Conservation (phyloP, 2,329 filamentous ascomycete species). For the Escovopsis weberi region DNA sequence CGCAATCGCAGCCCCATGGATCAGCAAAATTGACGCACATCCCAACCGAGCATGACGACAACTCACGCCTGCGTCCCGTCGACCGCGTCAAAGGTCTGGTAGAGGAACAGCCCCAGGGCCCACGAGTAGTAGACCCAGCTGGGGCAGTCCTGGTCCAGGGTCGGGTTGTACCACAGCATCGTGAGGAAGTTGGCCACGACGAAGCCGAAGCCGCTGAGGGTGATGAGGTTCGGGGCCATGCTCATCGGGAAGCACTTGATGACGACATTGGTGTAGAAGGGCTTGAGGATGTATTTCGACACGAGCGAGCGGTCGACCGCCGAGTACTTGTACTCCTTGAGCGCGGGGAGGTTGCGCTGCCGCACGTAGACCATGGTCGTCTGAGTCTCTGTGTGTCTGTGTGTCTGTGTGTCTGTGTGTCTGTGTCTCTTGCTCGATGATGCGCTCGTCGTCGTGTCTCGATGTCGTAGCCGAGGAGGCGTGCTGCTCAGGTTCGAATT, state of each 20-base stretch:
- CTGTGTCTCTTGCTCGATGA: neutral
- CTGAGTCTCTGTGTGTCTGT: too few species aligned
- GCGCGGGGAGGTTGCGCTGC: constrained; percentile 72
- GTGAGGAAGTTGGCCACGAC: constrained; percentile 82
- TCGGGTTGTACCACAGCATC: constrained; percentile 83
- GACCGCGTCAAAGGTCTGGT: constrained; percentile 97
- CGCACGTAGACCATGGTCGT: constrained; percentile 80
- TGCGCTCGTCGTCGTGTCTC: neutral
- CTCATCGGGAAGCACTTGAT: constrained; percentile 90
- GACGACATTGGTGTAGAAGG: constrained; percentile 90
- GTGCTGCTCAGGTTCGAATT: too few species aligned
- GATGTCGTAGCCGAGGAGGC: neutral
- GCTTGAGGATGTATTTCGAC: constrained; percentile 89
- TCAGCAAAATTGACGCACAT: neutral
- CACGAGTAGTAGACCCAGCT: constrained; percentile 90
- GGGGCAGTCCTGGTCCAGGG: constrained; percentile 65
- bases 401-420: neutral
- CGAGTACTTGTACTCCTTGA: constrained; percentile 93
- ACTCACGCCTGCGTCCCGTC: constrained; percentile 85
- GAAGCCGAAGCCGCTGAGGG: constrained; percentile 78
- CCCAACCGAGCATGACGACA: neutral
- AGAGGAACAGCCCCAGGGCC: constrained; percentile 80
- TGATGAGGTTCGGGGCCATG: constrained; percentile 87
- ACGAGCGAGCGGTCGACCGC: constrained; percentile 79
- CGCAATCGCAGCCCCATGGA: neutral